Percentiles rank a stretch among this genome's conserved stretches.
Conservation (phyloP, 2,329 filamentous ascomycete species). For the Cladophialophora immunda region DNA sequence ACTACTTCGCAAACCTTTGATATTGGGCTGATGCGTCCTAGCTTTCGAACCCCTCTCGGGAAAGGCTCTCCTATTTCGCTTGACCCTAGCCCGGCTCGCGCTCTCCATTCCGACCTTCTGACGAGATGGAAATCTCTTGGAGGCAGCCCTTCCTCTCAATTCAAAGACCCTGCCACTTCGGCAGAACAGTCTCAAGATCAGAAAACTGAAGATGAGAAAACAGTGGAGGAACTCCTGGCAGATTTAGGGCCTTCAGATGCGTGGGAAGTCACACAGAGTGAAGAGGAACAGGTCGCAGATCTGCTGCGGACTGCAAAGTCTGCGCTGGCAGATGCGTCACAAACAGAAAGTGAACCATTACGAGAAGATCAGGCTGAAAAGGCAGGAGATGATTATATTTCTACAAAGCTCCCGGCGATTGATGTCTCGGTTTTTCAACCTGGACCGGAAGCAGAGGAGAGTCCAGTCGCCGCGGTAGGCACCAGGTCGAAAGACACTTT, state of each 20-base stretch:
- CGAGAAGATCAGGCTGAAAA: conserved; percentile 23
- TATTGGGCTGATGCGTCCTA: conserved; percentile 28
- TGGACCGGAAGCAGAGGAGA: conserved; percentile 34
- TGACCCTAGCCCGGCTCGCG: conserved; percentile 34
- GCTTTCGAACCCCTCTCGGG: conserved; percentile 20
- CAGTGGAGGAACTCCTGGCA: conserved; percentile 45
- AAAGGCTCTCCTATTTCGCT: conserved; percentile 8
- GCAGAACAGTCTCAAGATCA: conserved; percentile 37
- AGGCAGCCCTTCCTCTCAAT: conserved; percentile 19
- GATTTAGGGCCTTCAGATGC: conserved; percentile 44
- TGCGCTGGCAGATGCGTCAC: conserved; percentile 31
- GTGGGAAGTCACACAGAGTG: conserved; percentile 38
- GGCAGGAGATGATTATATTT: neutral
- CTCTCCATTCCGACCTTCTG: conserved; percentile 38
- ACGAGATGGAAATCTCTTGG: conserved; percentile 39
- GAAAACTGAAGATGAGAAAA: conserved; percentile 43
- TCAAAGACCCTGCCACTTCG: conserved; percentile 3
- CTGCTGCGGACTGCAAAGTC: conserved; percentile 41
- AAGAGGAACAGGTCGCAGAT: conserved; percentile 42
- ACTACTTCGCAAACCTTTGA: neutral
- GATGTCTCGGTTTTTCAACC: conserved; percentile 39
- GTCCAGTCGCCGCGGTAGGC: neutral
- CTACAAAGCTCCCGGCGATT: conserved; percentile 26
- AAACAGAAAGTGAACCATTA: conserved; percentile 9
- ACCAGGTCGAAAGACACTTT: conserved; percentile 26